Conservation (phyloP, 2,329 filamentous ascomycete species). For the Fusarium sacchari region DNA sequence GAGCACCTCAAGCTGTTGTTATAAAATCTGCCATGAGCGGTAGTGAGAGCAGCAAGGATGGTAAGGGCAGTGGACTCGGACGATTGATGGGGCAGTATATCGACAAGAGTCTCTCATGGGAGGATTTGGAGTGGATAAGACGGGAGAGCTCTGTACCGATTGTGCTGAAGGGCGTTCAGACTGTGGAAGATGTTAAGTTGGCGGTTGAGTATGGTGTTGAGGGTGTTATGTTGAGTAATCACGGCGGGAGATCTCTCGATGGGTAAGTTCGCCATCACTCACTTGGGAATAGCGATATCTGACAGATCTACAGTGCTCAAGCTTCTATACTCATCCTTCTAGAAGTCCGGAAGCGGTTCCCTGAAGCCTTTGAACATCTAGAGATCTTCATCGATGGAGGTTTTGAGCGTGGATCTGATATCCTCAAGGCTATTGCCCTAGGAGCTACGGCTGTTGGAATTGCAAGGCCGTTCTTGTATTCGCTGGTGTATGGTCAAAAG, state of each 20-base stretch:
- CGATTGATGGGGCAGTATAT: conserved; percentile 63
- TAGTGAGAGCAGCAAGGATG: conserved; percentile 57
- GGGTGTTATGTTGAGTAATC: conserved; percentile 67
- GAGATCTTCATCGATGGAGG: conserved; percentile 65
- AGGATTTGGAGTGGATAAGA: conserved; percentile 63
- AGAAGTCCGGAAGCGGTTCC: conserved; percentile 60
- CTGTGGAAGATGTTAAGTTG: conserved; percentile 62
- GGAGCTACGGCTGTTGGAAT: conserved; percentile 65
- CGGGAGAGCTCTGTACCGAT: conserved; percentile 58
- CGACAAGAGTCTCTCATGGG: conserved; percentile 62
- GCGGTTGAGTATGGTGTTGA: conserved; percentile 61
- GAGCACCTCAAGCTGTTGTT: conserved; percentile 58
- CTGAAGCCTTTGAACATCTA: conserved; percentile 59
- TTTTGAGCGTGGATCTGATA: conserved; percentile 62
- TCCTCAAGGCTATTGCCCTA: conserved; percentile 63
- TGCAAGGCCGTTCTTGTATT: conserved; percentile 63
- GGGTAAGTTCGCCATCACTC: conserved; percentile 41
- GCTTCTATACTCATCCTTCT: conserved; percentile 62
- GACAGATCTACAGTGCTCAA: conserved; percentile 41
- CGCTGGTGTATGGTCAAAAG: conserved; percentile 63
- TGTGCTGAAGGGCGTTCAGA: conserved; percentile 67
- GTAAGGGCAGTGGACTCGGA: conserved; percentile 63
- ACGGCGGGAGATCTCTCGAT: conserved; percentile 66
- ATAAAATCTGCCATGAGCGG: conserved; percentile 52
- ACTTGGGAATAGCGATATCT: accelerated